These are phyloP conservation scores for grape (Vitis vinifera) DNA, from an alignment of 164 flowering plant genomes.

Conservation along the genomic window ASM3070453v1 NC_081820.1:14949501-14950000, in stretches of 20 bases:
- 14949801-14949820: neutral
- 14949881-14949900: too few species aligned
- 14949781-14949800: slow-evolving; percentile 2
- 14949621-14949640: neutral
- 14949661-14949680: slow-evolving; percentile 6
- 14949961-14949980: too few species aligned
- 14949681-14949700: slow-evolving; percentile 11
- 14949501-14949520: neutral
- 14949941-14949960: too few species aligned
- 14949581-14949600: neutral
- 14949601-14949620: neutral
- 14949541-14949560: neutral
- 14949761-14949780: neutral
- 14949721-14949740: slow-evolving; percentile 8
- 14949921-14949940: too few species aligned
- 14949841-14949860: too few species aligned
- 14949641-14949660: neutral
- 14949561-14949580: neutral
- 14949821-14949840: neutral
- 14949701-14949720: slow-evolving; percentile 6
- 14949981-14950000: too few species aligned
- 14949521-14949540: neutral
- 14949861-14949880: too few species aligned
- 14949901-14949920: too few species aligned
- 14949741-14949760: neutral